These are phyloP conservation scores for Pseudonitzschia delicatissima DNA, from an alignment of 108 stramenopile genomes.

Conservation along the genomic window DNA sequence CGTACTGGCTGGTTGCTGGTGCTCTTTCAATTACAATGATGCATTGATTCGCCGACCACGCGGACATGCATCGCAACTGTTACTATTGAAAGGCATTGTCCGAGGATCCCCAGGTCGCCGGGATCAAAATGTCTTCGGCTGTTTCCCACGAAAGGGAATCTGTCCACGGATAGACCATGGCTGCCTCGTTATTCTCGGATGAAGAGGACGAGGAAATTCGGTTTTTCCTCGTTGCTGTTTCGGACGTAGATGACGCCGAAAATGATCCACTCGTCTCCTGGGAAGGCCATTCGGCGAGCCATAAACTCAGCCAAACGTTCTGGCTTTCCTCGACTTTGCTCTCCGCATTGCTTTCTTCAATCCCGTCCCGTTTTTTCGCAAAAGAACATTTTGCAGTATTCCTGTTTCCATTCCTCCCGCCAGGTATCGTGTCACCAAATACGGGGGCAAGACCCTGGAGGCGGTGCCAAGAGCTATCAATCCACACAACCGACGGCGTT, in stretches of 20 bases:
- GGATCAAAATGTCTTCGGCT: constrained; percentile 3
- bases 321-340: not conserved
- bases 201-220: not conserved
- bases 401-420: not conserved
- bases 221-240: not conserved
- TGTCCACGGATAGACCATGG: constrained; percentile 16
- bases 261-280: not conserved
- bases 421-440: constrained; percentile 13
- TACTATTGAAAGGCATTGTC: constrained; percentile 1
- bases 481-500: constrained; percentile 1
- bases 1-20: too few species aligned
- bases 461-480: constrained; percentile 10
- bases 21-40: too few species aligned
- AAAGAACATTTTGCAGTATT: not conserved
- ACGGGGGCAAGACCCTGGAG: not conserved
- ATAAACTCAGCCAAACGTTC: constrained; percentile 5
- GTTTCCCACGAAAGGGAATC: constrained; percentile 10
- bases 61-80: too few species aligned
- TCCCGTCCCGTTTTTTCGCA: not conserved
- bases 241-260: not conserved
- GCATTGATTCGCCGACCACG: too few species aligned
- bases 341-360: not conserved
- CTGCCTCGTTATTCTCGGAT: constrained; percentile 2
- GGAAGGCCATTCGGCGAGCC: constrained; percentile 6
- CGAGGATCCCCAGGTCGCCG: not conserved